These are phyloP conservation scores for Solanum tacnaense DNA, from an alignment of 257 asterid genomes.

Conservation along the genomic window DNA sequence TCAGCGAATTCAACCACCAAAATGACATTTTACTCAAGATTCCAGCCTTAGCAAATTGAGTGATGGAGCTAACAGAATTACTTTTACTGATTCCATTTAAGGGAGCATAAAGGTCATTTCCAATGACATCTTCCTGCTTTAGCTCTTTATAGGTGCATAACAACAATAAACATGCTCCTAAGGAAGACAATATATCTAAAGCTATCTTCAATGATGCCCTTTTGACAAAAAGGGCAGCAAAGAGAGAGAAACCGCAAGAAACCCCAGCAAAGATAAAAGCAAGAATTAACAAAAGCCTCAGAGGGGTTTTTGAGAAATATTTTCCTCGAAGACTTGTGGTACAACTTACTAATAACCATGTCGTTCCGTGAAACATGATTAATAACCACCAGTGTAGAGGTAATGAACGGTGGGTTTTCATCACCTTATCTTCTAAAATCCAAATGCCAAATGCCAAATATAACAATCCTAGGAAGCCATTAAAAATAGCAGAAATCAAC, in stretches of 20 bases:
- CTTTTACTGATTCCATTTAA: conserved; percentile 27
- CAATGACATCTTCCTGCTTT: conserved; percentile 15
- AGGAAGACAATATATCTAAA: conserved; percentile 37
- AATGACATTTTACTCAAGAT: conserved; percentile 45
- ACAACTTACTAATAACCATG: conserved; percentile 48
- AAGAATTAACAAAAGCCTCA: conserved; percentile 48
- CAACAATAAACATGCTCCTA: conserved; percentile 59
- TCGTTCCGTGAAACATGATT: conserved; percentile 47
- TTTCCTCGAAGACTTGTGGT: conserved; percentile 51
- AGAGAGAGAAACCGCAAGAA: conserved; percentile 37
- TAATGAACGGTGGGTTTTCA: conserved; percentile 11
- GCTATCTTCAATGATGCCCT: conserved; percentile 22
- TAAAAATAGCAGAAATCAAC: conserved; percentile 42
- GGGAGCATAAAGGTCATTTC: conserved; percentile 24
- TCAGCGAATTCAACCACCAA: conserved; percentile 65
- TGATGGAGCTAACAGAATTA: conserved; percentile 35
- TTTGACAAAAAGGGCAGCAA: conserved; percentile 17
- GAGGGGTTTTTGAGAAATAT: conserved; percentile 29
- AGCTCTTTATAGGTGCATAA: conserved; percentile 39
- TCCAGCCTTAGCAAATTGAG: conserved; percentile 59
- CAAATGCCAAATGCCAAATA: conserved; percentile 44
- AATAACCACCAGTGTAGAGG: conserved; percentile 66
- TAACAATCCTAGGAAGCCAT: conserved; percentile 46
- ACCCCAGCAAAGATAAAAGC: conserved; percentile 45
- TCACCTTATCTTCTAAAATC: conserved; percentile 39